These are phyloP conservation scores for Aspergillus arachidicola DNA, from an alignment of 2,329 filamentous ascomycete genomes.

Conservation along the genomic window DNA sequence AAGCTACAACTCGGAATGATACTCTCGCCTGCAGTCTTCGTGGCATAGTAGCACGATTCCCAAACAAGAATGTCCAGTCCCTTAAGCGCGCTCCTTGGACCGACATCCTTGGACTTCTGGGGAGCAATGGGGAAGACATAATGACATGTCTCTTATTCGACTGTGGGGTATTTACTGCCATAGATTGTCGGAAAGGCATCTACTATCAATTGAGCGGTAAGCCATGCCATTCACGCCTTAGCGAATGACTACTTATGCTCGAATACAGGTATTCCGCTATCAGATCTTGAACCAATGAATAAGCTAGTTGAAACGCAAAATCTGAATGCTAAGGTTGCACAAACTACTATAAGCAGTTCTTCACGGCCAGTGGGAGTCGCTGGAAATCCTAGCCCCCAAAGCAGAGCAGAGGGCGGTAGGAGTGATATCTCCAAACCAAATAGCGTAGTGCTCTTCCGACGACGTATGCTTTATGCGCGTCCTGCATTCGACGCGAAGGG, in stretches of 20 bases:
- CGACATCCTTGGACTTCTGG: slow-evolving; percentile 71
- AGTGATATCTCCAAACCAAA: slow-evolving; percentile 37
- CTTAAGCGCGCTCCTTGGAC: slow-evolving; percentile 76
- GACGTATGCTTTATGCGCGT: slow-evolving; percentile 82
- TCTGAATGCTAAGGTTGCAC: neutral
- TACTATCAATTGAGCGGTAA: slow-evolving; percentile 78
- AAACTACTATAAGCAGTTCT: neutral
- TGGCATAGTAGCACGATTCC: slow-evolving; percentile 64
- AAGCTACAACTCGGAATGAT: slow-evolving; percentile 28
- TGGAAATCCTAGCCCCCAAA: neutral
- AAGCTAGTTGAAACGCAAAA: slow-evolving; percentile 3
- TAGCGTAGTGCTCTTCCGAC: slow-evolving; percentile 75
- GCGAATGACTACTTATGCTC: neutral
- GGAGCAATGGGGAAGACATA: slow-evolving; percentile 71
- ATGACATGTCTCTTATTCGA: slow-evolving; percentile 78
- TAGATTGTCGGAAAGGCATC: slow-evolving; percentile 64
- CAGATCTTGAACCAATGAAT: slow-evolving; percentile 30
- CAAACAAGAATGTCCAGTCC: slow-evolving; percentile 69
- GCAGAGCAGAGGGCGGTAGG: neutral
- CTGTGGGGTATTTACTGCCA: slow-evolving; percentile 71
- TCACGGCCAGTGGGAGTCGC: neutral
- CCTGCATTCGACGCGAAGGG: slow-evolving; percentile 70
- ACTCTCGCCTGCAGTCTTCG: slow-evolving; percentile 57
- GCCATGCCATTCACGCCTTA: slow-evolving; percentile 17
- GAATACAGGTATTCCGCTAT: slow-evolving; percentile 34